Evolutionary conservation across 495 filamentous ascomycete genomes (phyloP).

Genomic region (Evernia prunastri): DNA sequence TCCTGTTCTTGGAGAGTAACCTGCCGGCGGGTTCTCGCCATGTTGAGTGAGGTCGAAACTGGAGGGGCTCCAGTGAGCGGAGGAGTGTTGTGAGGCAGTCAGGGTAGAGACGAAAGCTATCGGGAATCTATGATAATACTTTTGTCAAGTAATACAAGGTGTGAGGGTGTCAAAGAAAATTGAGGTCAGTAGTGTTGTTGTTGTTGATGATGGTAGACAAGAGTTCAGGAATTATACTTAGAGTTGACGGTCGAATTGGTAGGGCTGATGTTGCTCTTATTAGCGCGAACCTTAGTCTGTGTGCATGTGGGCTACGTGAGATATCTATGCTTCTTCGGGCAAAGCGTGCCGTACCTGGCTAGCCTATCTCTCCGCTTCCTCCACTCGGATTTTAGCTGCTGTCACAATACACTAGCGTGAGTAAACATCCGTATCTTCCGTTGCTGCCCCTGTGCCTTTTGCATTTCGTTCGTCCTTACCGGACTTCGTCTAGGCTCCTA

Average conservation of each 20-base stretch:
- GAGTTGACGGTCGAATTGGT: not conserved
- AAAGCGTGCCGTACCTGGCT: too few relatives aligned
- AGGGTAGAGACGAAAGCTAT: not conserved
- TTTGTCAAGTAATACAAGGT: not conserved
- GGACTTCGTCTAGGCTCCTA: too few relatives aligned
- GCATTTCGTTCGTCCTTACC: too few relatives aligned
- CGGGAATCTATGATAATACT: not conserved
- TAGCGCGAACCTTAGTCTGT: not conserved
- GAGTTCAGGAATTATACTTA: not conserved
- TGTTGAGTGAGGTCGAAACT: not conserved
- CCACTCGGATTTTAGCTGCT: too few relatives aligned
- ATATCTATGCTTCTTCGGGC: too few relatives aligned
- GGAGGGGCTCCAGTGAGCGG: not conserved
- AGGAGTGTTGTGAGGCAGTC: not conserved
- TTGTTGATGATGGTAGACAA: not conserved
- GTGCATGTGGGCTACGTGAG: too few relatives aligned
- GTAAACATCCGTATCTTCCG: too few relatives aligned
- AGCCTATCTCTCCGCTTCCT: too few relatives aligned
- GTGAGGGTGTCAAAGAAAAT: not conserved
- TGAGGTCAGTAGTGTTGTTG: not conserved
- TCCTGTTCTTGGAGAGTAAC: not conserved
- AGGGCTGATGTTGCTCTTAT: slow-evolving; percentile 10
- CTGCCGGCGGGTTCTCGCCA: slow-evolving; percentile 7
- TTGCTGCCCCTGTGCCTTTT: too few relatives aligned
- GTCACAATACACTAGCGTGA: too few relatives aligned